phyloP scores from a whole-genome alignment of 2,329 filamentous ascomycete genomes.

The Calonectria ilicicola region DNA sequence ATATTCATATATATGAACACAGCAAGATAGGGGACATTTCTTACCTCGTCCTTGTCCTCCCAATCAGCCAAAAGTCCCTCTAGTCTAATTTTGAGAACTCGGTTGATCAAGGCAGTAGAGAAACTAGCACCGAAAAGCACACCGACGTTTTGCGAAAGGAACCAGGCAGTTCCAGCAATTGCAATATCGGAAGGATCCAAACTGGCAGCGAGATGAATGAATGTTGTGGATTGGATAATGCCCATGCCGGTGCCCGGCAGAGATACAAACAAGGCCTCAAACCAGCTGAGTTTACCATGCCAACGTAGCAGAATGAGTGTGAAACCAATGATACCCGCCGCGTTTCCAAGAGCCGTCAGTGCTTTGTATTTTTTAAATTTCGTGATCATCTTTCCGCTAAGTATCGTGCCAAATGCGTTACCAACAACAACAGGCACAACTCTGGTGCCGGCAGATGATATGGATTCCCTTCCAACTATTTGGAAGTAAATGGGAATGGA shows the following conservation, averaged over 20 bases:
- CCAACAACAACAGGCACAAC: conserved; percentile 19
- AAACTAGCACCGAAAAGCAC: conserved; percentile 18
- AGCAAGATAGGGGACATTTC: neutral
- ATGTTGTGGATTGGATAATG: conserved; percentile 22
- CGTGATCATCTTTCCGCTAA: conserved; percentile 12
- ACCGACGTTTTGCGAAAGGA: conserved; percentile 18
- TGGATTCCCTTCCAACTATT: conserved; percentile 14
- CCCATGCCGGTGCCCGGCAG: conserved; percentile 20
- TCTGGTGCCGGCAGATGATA: conserved; percentile 8
- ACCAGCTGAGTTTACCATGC: conserved; percentile 4
- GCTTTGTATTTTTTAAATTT: conserved; percentile 14
- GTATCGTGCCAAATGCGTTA: conserved; percentile 16
- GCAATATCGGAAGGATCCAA: conserved; percentile 10
- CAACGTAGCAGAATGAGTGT: conserved; percentile 5
- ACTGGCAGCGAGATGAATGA: conserved; percentile 16
- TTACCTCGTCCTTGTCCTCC: neutral
- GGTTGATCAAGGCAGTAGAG: conserved; percentile 17
- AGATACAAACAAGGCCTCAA: conserved; percentile 5
- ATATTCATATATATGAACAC: neutral
- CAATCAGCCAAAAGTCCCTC: neutral
- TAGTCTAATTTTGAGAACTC: neutral
- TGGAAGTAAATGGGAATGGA: conserved; percentile 22
- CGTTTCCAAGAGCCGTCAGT: neutral
- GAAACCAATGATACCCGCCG: conserved; percentile 5
- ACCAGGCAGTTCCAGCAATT: conserved; percentile 18